A percentile compares a stretch with the other conserved stretches of the same genome.
phyloP scores from a whole-genome alignment of 83 land plant species.

The Isoetes engelmannii region DNA sequence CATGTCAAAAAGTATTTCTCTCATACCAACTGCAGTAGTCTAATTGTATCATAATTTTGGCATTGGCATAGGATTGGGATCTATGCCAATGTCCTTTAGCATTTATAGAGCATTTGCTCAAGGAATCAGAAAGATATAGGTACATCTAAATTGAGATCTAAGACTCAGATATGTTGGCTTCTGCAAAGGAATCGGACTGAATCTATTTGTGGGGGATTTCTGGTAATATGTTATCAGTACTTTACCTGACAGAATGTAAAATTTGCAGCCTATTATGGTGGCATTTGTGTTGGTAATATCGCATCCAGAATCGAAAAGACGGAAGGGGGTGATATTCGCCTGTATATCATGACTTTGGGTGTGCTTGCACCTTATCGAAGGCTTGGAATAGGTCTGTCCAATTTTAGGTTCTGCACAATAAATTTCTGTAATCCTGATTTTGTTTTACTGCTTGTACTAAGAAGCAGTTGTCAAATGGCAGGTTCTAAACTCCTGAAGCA shows the following conservation, averaged over 20 bases:
- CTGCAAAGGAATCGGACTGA: background rate
- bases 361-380: slow-evolving; percentile 95
- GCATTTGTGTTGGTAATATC: slow-evolving; percentile 92
- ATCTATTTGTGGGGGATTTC: no score
- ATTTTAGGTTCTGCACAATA: background rate
- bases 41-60: no score
- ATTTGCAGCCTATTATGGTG: slow-evolving; percentile 78
- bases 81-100: no score
- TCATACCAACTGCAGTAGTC: no score
- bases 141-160: background rate
- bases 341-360: slow-evolving; percentile 96
- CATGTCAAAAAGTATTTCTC: no score
- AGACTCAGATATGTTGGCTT: background rate
- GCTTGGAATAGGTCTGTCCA: slow-evolving; percentile 69
- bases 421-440: background rate
- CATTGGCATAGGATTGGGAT: no score
- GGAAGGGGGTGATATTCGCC: slow-evolving; percentile 58
- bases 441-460: background rate
- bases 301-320: slow-evolving; percentile 96
- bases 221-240: no score
- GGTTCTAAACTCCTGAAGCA: slow-evolving; percentile 77
- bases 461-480: slow-evolving; percentile 20
- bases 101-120: no score
- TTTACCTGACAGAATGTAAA: background rate
- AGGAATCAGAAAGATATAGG: background rate